phyloP scores from a whole-genome alignment of 2,329 filamentous ascomycete species.

The Aureobasidium mangrovei region DNA sequence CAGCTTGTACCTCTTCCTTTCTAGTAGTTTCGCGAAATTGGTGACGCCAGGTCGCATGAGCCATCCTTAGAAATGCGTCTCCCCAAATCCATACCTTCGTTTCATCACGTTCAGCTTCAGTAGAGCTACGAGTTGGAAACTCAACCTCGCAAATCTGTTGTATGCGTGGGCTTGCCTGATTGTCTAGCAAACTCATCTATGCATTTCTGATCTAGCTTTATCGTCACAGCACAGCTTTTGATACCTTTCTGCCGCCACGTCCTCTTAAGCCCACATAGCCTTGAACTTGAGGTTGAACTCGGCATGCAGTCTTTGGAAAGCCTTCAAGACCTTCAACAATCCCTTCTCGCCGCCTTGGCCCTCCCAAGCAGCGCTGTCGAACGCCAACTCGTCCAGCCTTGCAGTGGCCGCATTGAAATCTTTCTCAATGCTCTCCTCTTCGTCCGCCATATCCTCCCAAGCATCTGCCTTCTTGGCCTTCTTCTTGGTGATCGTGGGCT shows the following conservation, averaged over 20 bases:
- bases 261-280: conserved; percentile 48
- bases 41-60: not conserved
- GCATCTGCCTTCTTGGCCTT: conserved; percentile 35
- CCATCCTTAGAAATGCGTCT: not conserved
- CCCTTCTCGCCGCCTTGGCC: conserved; percentile 36
- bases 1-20: not conserved
- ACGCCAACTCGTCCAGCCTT: conserved; percentile 19
- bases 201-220: conserved; percentile 3
- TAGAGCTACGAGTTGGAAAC: too few relatives aligned
- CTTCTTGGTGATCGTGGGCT: conserved; percentile 24
- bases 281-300: conserved; percentile 58
- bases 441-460: conserved; percentile 32
- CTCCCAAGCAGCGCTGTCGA: conserved; percentile 28
- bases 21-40: not conserved
- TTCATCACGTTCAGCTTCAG: too few relatives aligned
- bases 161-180: too few relatives aligned
- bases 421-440: conserved; percentile 28
- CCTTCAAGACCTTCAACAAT: conserved; percentile 49
- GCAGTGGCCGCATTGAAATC: conserved; percentile 20
- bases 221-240: not conserved
- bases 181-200: not conserved
- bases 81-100: too few relatives aligned
- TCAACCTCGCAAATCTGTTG: too few relatives aligned
- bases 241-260: not conserved
- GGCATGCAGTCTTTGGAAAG: conserved; percentile 48